These are phyloP conservation scores for Brassica balearica DNA, from an alignment of 441 rosid genomes.

Conservation along the genomic window DNA sequence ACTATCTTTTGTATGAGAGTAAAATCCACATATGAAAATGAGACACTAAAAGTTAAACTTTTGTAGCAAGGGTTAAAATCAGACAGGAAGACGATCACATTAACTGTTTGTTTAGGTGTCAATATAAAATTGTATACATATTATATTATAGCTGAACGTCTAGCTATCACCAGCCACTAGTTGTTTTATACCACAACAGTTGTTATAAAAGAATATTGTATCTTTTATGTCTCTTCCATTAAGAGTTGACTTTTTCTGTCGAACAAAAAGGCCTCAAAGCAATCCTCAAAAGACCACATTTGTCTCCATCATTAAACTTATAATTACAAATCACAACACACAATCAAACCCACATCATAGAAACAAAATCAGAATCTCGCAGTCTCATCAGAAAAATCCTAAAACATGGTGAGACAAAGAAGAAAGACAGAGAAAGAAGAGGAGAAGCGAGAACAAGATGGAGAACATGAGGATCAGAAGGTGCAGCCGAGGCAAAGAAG, in stretches of 20 bases:
- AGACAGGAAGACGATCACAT: not conserved
- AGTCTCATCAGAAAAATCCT: conserved; percentile 17
- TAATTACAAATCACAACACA: conserved; percentile 29
- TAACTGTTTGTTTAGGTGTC: not conserved
- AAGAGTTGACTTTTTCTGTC: conserved; percentile 38
- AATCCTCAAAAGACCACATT: conserved; percentile 35
- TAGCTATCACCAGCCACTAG: conserved; percentile 26
- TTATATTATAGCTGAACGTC: conserved; percentile 13
- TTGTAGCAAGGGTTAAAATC: not conserved
- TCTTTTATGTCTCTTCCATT: conserved; percentile 1
- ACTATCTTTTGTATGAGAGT: not conserved
- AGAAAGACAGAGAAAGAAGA: conserved; percentile 36
- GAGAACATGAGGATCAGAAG: conserved; percentile 18
- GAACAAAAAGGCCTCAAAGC: conserved; percentile 36
- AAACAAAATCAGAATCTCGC: conserved; percentile 19
- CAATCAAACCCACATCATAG: conserved; percentile 22
- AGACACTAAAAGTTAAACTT: not conserved
- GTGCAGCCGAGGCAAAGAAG: conserved; percentile 8
- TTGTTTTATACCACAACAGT: conserved; percentile 4
- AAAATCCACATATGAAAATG: not conserved
- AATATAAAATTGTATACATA: conserved; percentile 16
- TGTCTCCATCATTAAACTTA: conserved; percentile 13
- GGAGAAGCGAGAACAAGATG: conserved; percentile 33
- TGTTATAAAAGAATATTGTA: not conserved
- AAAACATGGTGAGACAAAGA: conserved; percentile 41